Conservation (phyloP, 83 land plant genomes). For the Diphasiastrum complanatum region DNA sequence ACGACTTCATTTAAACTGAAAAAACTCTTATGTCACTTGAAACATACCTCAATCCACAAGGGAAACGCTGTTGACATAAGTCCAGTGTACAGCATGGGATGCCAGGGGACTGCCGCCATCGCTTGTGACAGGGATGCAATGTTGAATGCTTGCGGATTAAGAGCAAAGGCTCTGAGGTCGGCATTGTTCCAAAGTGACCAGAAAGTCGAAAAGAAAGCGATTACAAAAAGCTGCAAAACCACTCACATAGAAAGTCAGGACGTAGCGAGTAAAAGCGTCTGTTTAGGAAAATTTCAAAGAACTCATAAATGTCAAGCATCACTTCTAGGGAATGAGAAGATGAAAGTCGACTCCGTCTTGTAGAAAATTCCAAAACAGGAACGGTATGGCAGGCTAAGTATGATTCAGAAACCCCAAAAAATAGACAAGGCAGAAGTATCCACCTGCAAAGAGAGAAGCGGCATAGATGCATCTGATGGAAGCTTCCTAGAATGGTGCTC, state of each 20-base stretch:
- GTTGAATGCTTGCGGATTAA: slow-evolving; percentile 25
- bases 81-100: slow-evolving; percentile 76
- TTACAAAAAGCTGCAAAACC: slow-evolving; percentile 49
- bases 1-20: too few species aligned
- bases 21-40: neutral
- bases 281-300: too few species aligned
- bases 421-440: too few species aligned
- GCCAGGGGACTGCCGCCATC: slow-evolving; percentile 57
- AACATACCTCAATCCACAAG: slow-evolving; percentile 76
- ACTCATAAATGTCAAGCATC: too few species aligned
- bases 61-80: slow-evolving; percentile 77
- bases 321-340: neutral
- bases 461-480: slow-evolving; percentile 35
- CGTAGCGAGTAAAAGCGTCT: neutral
- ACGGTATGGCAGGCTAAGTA: too few species aligned
- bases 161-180: slow-evolving; percentile 7
- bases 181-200: slow-evolving; percentile 46
- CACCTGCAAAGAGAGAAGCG: slow-evolving; percentile 75
- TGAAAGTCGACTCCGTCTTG: neutral
- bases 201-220: slow-evolving; percentile 45
- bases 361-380: neutral
- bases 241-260: neutral
- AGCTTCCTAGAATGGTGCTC: slow-evolving; percentile 60
- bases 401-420: too few species aligned
- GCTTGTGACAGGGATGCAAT: slow-evolving; percentile 34